Evolutionary conservation across 495 filamentous ascomycete species (phyloP), one percentile per base, ranked within the genome.

Genomic region (Hypoxylon cercidicola): DNA sequence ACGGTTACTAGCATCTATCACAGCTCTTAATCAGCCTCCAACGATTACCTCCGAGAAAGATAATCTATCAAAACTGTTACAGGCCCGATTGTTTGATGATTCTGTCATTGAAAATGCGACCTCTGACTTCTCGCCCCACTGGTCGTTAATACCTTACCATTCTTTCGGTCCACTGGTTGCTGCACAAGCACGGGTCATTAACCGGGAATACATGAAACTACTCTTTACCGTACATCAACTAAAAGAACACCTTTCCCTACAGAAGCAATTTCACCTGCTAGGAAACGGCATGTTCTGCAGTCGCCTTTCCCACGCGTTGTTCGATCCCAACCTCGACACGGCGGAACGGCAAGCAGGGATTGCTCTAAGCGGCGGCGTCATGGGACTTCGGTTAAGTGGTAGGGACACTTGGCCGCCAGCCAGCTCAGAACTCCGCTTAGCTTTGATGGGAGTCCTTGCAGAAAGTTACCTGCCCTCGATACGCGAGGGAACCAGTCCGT

Each of bases 371-470:
- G 89, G 89, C 10, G 88, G 88, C 8, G 80, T 82, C 45, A 93
- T 96, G 79, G 95, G 95, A 1, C 80, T 97, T 35, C 88, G 90
- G 9, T 75, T 97, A 1, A 90, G 89, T 7, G 87, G 81, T 15
- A 83, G 92, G 57, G 85, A 90, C 45, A 90, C 82, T 21, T 97
- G 94, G 95, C 94, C 94, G 20, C 94, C 95, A 7, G 92, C 93
- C 30, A 95, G 90, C 73, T 97, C 93, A 4, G 95, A 99, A 68
- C 79, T 99, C 25, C 87, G 92, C 0, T 81, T 97, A 2, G 92
- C 91, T 12, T 80, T 99, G 37, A 96, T 93, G 82, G 94, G 92
- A 0, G 82, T 97, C 11, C 80, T 99, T 11, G 85, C 84, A 2
- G 94, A 97, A 60, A 89, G 86, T 60, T 91, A 92, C 60, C 74